phyloP scores from a whole-genome alignment of 192 early-diverging fungal species.

The Podila clonocystis region DNA sequence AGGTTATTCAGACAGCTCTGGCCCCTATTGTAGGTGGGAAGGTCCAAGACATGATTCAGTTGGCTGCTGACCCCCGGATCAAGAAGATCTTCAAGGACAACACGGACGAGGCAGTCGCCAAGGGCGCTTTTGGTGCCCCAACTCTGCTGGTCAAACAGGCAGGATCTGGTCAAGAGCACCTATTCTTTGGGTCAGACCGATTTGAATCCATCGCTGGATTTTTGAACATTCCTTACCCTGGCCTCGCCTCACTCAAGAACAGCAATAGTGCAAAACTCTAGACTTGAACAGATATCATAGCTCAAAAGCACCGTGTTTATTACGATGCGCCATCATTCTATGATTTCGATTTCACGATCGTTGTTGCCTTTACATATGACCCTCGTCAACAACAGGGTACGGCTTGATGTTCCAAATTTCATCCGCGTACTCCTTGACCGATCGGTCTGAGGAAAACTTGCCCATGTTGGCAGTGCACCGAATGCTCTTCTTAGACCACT shows the following conservation, averaged over 20 bases:
- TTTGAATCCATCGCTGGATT: conserved; percentile 53
- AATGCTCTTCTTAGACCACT: conserved; percentile 93
- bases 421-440: conserved; percentile 94
- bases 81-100: conserved; percentile 46
- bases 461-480: conserved; percentile 92
- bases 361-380: conserved; percentile 11
- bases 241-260: conserved; percentile 12
- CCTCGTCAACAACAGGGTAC: conserved; percentile 42
- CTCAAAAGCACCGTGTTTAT: too few relatives aligned
- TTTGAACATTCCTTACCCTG: conserved; percentile 36
- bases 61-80: conserved; percentile 22
- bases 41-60: conserved; percentile 14
- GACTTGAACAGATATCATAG: too few relatives aligned
- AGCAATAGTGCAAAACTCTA: too few relatives aligned
- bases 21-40: conserved; percentile 13
- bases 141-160: conserved; percentile 57
- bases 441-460: conserved; percentile 90
- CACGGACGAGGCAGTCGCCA: conserved; percentile 55
- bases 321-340: too few relatives aligned
- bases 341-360: too few relatives aligned
- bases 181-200: conserved; percentile 70
- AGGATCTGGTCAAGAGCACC: conserved; percentile 41
- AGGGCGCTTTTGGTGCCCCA: conserved; percentile 62
- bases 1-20: conserved; percentile 26
- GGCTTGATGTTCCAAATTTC: conserved; percentile 90